Evolutionary conservation across 169 alveolate genomes (phyloP), one percentile per base, ranked within the genome.

Genomic region (Eimeria maxima): DNA sequence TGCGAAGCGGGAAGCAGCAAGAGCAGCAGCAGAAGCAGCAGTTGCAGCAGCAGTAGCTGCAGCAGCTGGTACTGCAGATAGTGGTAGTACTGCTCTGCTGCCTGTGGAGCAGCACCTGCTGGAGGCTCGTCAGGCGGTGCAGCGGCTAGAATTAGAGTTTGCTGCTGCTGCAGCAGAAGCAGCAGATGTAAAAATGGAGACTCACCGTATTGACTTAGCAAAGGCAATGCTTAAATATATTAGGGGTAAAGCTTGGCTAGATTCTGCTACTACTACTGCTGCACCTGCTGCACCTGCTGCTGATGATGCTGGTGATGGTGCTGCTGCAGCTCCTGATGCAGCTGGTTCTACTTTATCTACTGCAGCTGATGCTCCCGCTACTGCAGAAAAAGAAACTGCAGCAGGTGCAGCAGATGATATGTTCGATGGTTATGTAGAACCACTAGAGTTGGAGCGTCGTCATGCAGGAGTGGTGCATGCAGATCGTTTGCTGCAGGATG

Each of bases 91-190:
- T 13, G 69, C 69, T 16, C 45, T 69, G 80, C 45, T 29, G 42
- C 80, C 80, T 0, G 80, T 27, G 80, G 80, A 69, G 80, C 42
- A 69, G 45, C 50, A n/a, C 47, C 80, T 69, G 80, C 80, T 69
- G 45, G n/a, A 69, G 80, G 1, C 45, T 18, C 42, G 45, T 18
- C 42, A 0, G 47, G 45, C 24, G 45, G 47, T 69, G 80, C 80
- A 29, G 80, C 80, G 55, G 55, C 10, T 73, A 20, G 83, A 73
- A 22, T 13, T 50, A 14, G 53, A 73, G 80, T 42, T 73, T 29
- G 53, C 24, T 29, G 53, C 83, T 5, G 83, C 5, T 50, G 11
- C 57, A 50, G 57, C 57, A 50, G 57, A 50, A 50, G 57, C 57
- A 7, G 11, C 10, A n/a, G 80, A 27, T 27, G 80, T 50, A 7